Conservation (phyloP, 2,329 filamentous ascomycete species). For the Xylaria sp. region DNA sequence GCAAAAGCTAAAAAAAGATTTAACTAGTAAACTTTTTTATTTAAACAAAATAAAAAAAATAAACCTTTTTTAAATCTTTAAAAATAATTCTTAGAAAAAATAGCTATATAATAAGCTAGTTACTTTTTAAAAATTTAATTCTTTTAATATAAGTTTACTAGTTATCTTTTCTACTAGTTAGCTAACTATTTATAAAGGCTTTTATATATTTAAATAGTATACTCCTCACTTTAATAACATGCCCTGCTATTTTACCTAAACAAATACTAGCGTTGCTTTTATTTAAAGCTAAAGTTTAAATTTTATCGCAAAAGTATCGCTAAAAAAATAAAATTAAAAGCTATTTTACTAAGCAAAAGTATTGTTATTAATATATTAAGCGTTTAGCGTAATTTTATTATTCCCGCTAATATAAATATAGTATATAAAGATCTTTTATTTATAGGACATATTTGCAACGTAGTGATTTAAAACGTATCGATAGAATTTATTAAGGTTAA, state of each 20-base stretch:
- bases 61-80: too few relatives aligned
- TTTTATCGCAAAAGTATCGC: conserved; percentile 11
- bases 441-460: conserved; percentile 6
- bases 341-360: not conserved
- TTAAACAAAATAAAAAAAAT: too few relatives aligned
- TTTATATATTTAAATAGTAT: conserved; percentile 12
- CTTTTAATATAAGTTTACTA: conserved; percentile 5
- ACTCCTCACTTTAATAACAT: not conserved
- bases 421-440: conserved; percentile 10
- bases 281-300: not conserved
- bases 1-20: too few relatives aligned
- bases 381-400: too few relatives aligned
- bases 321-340: conserved; percentile 5
- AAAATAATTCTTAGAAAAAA: too few relatives aligned
- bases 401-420: too few relatives aligned
- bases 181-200: conserved; percentile 8
- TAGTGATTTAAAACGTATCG: conserved; percentile 7
- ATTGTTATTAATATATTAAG: too few relatives aligned
- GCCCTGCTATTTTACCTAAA: not conserved
- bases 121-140: too few relatives aligned
- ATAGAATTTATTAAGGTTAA: conserved; percentile 17
- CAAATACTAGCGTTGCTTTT: conserved; percentile 14
- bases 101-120: too few relatives aligned
- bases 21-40: too few relatives aligned
- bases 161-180: conserved; percentile 5